Percentiles rank a stretch among this genome's conserved stretches.
phyloP scores from a whole-genome alignment of 306 rosid genomes.

The Myrica gale region DNA sequence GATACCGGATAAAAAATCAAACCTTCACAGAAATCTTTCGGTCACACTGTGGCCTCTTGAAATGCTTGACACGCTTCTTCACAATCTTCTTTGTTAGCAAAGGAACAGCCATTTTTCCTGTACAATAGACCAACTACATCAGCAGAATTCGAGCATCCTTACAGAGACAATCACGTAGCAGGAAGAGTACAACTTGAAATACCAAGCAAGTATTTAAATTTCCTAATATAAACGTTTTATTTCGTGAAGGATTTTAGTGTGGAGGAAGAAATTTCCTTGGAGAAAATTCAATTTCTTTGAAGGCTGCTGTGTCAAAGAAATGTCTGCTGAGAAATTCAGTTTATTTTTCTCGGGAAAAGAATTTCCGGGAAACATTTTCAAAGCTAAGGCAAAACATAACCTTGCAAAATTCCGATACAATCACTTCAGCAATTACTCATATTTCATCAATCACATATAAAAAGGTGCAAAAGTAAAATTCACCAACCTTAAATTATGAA shows the following conservation, averaged over 20 bases:
- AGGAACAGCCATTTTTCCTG: constrained; percentile 59
- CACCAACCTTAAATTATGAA: too few species aligned
- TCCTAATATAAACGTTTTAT: neutral
- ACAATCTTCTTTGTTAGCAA: constrained; percentile 58
- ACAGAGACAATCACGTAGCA: neutral
- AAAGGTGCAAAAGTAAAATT: neutral
- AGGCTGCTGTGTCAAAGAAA: neutral
- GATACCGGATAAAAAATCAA: neutral
- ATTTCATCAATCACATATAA: neutral
- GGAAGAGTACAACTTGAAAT: neutral
- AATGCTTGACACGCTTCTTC: constrained; percentile 64
- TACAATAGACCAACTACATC: neutral
- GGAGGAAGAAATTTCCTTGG: neutral
- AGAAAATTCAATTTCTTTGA: too few species aligned
- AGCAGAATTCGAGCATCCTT: neutral
- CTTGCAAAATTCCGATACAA: neutral
- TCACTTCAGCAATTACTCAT: neutral
- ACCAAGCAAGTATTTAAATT: neutral
- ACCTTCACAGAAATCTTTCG: constrained; percentile 59
- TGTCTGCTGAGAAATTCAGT: neutral
- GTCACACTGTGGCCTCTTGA: constrained; percentile 63
- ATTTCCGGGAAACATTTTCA: neutral
- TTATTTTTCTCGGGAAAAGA: neutral
- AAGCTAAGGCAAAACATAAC: neutral
- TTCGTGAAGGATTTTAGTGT: neutral